Conservation (phyloP, 108 stramenopile species). For the Discostella stelligeroides region DNA sequence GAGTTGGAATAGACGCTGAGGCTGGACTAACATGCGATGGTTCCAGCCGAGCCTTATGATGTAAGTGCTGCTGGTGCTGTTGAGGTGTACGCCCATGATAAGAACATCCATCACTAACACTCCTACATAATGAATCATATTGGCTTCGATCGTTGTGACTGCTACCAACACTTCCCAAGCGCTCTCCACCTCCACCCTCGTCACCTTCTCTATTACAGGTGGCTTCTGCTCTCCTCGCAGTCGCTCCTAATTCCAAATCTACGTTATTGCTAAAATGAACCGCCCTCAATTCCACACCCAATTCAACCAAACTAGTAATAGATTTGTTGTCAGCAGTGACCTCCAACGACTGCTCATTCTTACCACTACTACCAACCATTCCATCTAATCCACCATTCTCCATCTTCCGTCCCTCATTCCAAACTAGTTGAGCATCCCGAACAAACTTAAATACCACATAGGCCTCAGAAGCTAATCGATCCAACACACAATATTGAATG, state of each 20-base stretch:
- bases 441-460: slow-evolving; percentile 22
- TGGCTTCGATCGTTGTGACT: too few species aligned
- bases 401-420: slow-evolving; percentile 33
- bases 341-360: background rate
- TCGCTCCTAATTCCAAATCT: background rate
- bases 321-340: background rate
- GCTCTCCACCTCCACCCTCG: too few species aligned
- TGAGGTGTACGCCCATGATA: background rate
- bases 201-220: too few species aligned
- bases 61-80: slow-evolving; percentile 2
- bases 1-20: slow-evolving; percentile 10
- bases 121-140: too few species aligned
- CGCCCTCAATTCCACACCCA: slow-evolving; percentile 31
- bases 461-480: slow-evolving; percentile 17
- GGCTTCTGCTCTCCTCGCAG: background rate
- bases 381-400: slow-evolving; percentile 24
- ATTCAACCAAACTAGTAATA: slow-evolving; percentile 5
- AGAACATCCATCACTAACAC: too few species aligned
- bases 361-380: background rate
- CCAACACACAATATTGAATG: slow-evolving; percentile 17
- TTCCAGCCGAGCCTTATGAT: background rate
- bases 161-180: too few species aligned
- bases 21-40: background rate
- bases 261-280: slow-evolving; percentile 28
- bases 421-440: slow-evolving; percentile 22